Percentiles rank a stretch among this genome's conserved stretches.
phyloP scores from a whole-genome alignment of 2,329 filamentous ascomycete species.

The Drechslerella dactyloides region DNA sequence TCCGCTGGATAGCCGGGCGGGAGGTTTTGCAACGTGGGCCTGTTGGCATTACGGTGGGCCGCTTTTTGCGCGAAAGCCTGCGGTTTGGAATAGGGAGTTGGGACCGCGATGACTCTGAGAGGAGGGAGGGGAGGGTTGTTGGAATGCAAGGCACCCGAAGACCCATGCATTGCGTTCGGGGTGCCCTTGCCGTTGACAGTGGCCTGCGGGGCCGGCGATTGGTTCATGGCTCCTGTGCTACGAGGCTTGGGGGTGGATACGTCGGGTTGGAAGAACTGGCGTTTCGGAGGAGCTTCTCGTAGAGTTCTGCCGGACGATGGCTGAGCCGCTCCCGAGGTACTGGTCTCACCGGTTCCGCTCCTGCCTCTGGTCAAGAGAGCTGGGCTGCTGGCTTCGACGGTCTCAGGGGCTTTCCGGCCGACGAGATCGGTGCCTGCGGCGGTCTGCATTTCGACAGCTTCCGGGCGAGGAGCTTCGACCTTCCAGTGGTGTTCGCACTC shows the following conservation, averaged over 20 bases:
- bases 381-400: conserved; percentile 58
- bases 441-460: conserved; percentile 79
- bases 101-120: conserved; percentile 52
- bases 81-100: conserved; percentile 52
- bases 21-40: not conserved
- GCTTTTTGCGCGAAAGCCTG: conserved; percentile 9
- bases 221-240: conserved; percentile 50
- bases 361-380: conserved; percentile 62
- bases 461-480: conserved; percentile 81
- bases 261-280: conserved; percentile 84
- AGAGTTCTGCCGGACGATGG: conserved; percentile 52
- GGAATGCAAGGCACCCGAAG: conserved; percentile 49
- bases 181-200: conserved; percentile 23
- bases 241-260: conserved; percentile 59
- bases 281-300: conserved; percentile 80
- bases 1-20: not conserved
- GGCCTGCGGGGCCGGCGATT: conserved; percentile 53
- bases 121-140: conserved; percentile 52
- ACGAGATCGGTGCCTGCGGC: conserved; percentile 83
- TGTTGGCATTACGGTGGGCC: not conserved
- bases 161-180: conserved; percentile 26
- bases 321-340: conserved; percentile 61
- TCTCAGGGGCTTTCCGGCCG: conserved; percentile 69
- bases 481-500: conserved; percentile 80
- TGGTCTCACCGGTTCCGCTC: conserved; percentile 68